phyloP scores from a whole-genome alignment of 1,139 yeast species.

The Protomyces lactucae-debilis region DNA sequence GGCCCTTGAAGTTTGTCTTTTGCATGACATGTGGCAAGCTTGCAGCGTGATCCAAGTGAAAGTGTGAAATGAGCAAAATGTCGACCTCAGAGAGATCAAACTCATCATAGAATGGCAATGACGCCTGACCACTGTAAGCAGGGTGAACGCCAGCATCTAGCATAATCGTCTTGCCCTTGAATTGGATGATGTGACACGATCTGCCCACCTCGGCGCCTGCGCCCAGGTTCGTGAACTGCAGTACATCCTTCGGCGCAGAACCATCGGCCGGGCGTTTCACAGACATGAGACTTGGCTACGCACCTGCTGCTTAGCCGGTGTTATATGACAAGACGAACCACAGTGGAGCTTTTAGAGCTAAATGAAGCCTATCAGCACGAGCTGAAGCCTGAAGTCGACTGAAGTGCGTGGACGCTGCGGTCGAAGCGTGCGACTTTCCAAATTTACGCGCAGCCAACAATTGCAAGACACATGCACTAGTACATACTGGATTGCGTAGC shows the following conservation, averaged over 20 bases:
- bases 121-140: constrained; percentile 81
- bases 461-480: not conserved
- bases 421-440: too few species aligned
- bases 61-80: constrained; percentile 80
- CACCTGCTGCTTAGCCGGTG: not conserved
- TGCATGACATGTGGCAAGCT: constrained; percentile 97
- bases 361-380: too few species aligned
- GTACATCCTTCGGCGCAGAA: constrained; percentile 36
- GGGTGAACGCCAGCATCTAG: constrained; percentile 98
- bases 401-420: too few species aligned
- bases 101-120: constrained; percentile 92
- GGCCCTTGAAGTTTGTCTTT: constrained; percentile 86
- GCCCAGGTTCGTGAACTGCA: constrained; percentile 89
- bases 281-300: not conserved
- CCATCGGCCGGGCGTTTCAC: constrained; percentile 3
- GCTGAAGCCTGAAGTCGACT: too few species aligned
- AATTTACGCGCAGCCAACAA: too few species aligned
- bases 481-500: not conserved
- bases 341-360: not conserved
- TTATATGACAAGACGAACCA: not conserved
- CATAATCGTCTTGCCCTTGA: constrained; percentile 95
- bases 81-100: constrained; percentile 86
- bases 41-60: constrained; percentile 97
- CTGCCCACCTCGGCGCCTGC: constrained; percentile 99
- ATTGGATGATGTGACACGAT: constrained; percentile 86